These are phyloP conservation scores for Tripidium arundinaceum DNA, from an alignment of 202 grass and related monocot genomes.

Conservation along the genomic window DNA sequence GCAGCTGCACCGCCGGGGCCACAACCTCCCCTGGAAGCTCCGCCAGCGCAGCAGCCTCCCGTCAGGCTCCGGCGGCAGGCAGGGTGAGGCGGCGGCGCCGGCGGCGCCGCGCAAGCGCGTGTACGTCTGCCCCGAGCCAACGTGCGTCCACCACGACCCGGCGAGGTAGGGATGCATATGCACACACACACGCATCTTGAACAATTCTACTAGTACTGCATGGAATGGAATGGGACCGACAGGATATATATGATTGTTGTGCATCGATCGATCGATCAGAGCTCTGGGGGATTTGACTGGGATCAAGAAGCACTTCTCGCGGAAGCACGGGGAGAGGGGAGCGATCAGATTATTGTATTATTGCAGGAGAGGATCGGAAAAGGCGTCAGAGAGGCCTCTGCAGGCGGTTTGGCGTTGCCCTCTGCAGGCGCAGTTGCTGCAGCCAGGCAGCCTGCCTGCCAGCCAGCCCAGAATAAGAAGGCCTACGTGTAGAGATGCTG, in stretches of 20 bases:
- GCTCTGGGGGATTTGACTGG: conserved; percentile 90
- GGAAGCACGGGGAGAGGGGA: conserved; percentile 79
- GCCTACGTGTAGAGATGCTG: conserved; percentile 26
- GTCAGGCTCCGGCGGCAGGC: not conserved
- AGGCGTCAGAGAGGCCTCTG: conserved; percentile 31
- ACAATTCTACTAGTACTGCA: too few relatives aligned
- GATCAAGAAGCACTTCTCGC: conserved; percentile 93
- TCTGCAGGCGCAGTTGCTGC: conserved; percentile 47
- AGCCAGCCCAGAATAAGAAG: conserved; percentile 35
- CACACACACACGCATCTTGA: too few relatives aligned
- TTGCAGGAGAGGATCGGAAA: conserved; percentile 16
- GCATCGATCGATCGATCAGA: not conserved
- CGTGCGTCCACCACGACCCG: conserved; percentile 87
- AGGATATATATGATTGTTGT: too few relatives aligned
- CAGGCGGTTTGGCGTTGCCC: conserved; percentile 24
- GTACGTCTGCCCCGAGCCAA: conserved; percentile 84
- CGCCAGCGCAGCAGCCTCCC: conserved; percentile 53
- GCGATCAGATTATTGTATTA: conserved; percentile 5
- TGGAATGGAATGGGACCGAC: too few relatives aligned
- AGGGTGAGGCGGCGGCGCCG: not conserved
- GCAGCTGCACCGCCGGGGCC: conserved; percentile 86
- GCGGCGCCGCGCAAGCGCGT: conserved; percentile 52
- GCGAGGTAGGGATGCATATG: not conserved
- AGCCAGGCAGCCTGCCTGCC: not conserved
- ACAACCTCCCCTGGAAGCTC: conserved; percentile 96